phyloP scores from a whole-genome alignment of 2,329 filamentous ascomycete species.

The Talaromyces marneffei region DNA sequence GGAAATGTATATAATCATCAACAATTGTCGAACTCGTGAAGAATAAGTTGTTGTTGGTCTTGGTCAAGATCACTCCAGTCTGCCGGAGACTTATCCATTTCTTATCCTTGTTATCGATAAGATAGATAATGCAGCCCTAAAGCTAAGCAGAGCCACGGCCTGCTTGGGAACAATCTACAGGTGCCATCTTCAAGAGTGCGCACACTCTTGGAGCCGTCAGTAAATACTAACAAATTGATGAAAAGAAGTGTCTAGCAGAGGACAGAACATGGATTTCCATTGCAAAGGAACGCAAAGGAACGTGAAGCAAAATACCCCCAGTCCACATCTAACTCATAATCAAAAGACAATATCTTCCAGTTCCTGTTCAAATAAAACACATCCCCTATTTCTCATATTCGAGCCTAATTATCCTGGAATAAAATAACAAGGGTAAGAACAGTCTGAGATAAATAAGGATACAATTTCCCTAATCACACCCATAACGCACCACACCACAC shows the following conservation, averaged over 20 bases:
- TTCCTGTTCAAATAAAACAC: neutral
- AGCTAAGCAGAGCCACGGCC: neutral
- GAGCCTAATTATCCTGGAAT: slow-evolving; percentile 4
- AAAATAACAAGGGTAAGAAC: neutral
- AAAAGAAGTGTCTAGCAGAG: neutral
- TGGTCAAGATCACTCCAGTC: neutral
- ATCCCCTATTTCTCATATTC: neutral
- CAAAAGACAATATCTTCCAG: neutral
- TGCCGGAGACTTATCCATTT: neutral
- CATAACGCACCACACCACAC: neutral
- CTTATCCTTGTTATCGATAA: neutral
- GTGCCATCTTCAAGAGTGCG: neutral
- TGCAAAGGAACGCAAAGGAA: neutral
- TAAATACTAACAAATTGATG: neutral
- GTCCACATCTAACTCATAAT: neutral
- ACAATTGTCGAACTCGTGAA: neutral
- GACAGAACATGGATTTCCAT: neutral
- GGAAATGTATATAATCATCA: neutral
- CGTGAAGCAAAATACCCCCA: neutral
- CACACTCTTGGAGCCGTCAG: neutral
- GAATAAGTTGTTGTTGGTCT: neutral
- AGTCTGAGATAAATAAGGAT: neutral
- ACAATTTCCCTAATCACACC: slow-evolving; percentile 7
- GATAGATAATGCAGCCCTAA: neutral
- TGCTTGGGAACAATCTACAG: neutral